Conservation (phyloP, 2,329 filamentous ascomycete species). For the Aureobasidium sp. region DNA sequence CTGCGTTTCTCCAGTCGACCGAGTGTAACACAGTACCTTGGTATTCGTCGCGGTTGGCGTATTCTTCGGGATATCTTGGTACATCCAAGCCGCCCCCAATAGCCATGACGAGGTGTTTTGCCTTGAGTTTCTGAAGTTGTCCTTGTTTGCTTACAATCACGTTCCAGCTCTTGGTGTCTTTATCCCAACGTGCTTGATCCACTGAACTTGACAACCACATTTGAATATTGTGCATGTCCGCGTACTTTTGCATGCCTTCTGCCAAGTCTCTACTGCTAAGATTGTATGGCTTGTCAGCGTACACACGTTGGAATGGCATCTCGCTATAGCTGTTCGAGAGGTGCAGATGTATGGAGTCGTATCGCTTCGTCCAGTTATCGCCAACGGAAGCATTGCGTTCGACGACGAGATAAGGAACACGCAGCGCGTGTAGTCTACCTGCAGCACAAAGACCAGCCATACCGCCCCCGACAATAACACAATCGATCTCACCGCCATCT, state of each 20-base stretch:
- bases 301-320: constrained; percentile 27
- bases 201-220: constrained; percentile 33
- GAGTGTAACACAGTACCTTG: constrained; percentile 33
- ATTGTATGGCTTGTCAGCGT: constrained; percentile 15
- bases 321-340: constrained; percentile 35
- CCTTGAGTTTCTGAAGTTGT: constrained; percentile 11
- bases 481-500: constrained; percentile 23
- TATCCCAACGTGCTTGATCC: constrained; percentile 33
- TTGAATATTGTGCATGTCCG: constrained; percentile 31
- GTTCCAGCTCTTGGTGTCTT: constrained; percentile 32
- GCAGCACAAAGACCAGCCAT: constrained; percentile 39
- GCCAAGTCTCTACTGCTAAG: constrained; percentile 22
- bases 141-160: constrained; percentile 14
- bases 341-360: constrained; percentile 38
- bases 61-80: constrained; percentile 19
- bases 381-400: constrained; percentile 38
- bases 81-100: constrained; percentile 28
- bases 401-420: constrained; percentile 37
- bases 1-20: constrained; percentile 28
- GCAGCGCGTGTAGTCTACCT: constrained; percentile 38
- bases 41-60: constrained; percentile 25
- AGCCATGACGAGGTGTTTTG: constrained; percentile 29
- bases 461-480: constrained; percentile 34
- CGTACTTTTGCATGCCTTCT: constrained; percentile 6
- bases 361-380: constrained; percentile 41